A percentile compares a stretch with the other conserved stretches of the same genome.
These are phyloP conservation scores for Echium plantagineum DNA, from an alignment of 257 asterid genomes.

Conservation along the genomic window DNA sequence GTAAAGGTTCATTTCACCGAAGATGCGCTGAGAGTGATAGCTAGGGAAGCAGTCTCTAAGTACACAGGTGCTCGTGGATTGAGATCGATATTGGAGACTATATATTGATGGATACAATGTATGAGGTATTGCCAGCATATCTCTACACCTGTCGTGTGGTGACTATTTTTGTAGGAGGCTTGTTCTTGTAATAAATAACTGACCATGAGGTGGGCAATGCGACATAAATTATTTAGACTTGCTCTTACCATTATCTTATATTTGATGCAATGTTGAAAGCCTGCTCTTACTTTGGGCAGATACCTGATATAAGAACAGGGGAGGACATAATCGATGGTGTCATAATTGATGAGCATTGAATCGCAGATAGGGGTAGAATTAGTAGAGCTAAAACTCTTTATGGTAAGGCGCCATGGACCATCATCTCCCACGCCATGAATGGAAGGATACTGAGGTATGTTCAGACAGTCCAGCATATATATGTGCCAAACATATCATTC, in stretches of 20 bases:
- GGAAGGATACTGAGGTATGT: slow-evolving; percentile 48
- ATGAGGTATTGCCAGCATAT: not conserved
- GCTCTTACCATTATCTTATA: too few species aligned
- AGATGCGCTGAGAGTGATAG: too few species aligned
- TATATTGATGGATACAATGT: too few species aligned
- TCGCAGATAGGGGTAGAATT: slow-evolving; percentile 40
- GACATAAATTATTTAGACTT: not conserved
- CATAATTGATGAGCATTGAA: slow-evolving; percentile 62
- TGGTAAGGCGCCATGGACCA: slow-evolving; percentile 58
- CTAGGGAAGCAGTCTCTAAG: too few species aligned
- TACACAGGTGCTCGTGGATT: too few species aligned
- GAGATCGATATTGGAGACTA: too few species aligned
- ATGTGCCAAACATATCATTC: too few species aligned
- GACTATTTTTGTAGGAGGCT: too few species aligned
- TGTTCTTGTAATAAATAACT: too few species aligned
- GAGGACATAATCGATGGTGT: slow-evolving; percentile 78
- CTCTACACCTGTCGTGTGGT: too few species aligned
- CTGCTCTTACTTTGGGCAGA: slow-evolving; percentile 28
- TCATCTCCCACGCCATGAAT: slow-evolving; percentile 41
- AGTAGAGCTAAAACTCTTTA: slow-evolving; percentile 72
- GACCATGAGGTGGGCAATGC: too few species aligned
- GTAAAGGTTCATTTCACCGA: too few species aligned
- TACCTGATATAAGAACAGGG: slow-evolving; percentile 85
- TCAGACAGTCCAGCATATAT: not conserved
- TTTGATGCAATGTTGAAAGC: slow-evolving; percentile 2